A percentile compares a stretch with the other conserved stretches of the same genome.
Conservation (phyloP, 805 yeast genomes). For the Yamadazyma laniorum region DNA sequence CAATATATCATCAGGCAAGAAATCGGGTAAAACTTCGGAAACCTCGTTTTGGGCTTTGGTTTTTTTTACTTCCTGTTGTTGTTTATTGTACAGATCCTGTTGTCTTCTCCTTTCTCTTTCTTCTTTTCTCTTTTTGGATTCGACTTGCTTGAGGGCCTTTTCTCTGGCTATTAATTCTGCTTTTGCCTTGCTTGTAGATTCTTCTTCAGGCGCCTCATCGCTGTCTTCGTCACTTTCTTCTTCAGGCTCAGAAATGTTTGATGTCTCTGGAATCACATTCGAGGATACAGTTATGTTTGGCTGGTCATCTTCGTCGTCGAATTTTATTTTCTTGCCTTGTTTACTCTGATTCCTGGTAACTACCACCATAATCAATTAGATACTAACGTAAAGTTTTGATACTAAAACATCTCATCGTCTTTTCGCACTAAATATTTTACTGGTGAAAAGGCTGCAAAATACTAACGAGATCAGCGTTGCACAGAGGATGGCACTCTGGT, state of each 20-base stretch:
- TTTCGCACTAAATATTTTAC: slow-evolving; percentile 4
- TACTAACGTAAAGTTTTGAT: neutral
- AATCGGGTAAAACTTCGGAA: slow-evolving; percentile 34
- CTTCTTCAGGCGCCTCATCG: slow-evolving; percentile 47
- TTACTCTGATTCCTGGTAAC: slow-evolving; percentile 12
- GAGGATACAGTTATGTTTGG: slow-evolving; percentile 1
- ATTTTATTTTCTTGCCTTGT: slow-evolving; percentile 11
- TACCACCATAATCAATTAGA: slow-evolving; percentile 3
- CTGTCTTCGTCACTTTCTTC: slow-evolving; percentile 8
- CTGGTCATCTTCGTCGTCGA: slow-evolving; percentile 8
- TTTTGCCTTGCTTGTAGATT: slow-evolving; percentile 31
- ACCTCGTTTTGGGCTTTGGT: slow-evolving; percentile 13
- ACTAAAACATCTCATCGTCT: slow-evolving; percentile 15
- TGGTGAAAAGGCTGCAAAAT: neutral
- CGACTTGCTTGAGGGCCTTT: slow-evolving; percentile 20
- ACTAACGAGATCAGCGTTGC: too few relatives aligned
- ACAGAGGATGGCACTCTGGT: too few relatives aligned
- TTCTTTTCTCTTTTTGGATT: slow-evolving; percentile 23
- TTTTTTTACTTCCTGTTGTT: slow-evolving; percentile 35
- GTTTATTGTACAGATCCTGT: slow-evolving; percentile 28
- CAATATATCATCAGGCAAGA: slow-evolving; percentile 41
- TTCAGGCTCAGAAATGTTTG: neutral
- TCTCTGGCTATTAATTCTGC: slow-evolving; percentile 25
- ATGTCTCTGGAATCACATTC: slow-evolving; percentile 6
- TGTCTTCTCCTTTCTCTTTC: slow-evolving; percentile 38